Percentiles rank a stretch among this genome's conserved stretches.
phyloP scores from a whole-genome alignment of 257 asterid species.

The Nicotiana attenuata region DNA sequence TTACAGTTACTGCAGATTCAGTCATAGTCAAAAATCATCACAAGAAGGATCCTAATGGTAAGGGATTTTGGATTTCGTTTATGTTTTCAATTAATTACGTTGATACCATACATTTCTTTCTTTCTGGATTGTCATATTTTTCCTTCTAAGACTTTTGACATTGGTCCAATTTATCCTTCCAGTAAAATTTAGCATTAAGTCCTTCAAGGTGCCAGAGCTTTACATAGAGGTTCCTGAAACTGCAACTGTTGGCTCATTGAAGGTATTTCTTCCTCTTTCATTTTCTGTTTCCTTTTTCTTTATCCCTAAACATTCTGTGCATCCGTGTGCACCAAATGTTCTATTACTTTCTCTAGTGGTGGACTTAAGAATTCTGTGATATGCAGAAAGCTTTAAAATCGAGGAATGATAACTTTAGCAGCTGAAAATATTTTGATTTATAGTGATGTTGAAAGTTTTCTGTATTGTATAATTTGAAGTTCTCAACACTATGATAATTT shows the following conservation, averaged over 20 bases:
- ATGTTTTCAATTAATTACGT: not conserved
- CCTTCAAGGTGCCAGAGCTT: conserved; percentile 95
- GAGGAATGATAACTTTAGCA: not conserved
- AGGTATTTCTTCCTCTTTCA: conserved; percentile 35
- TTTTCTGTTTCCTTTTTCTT: too few species aligned
- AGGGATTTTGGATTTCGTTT: not conserved
- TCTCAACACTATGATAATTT: not conserved
- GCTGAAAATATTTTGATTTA: not conserved
- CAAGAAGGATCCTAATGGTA: conserved; percentile 63
- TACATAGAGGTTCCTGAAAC: conserved; percentile 93
- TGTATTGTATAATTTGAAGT: not conserved
- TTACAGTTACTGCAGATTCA: conserved; percentile 43
- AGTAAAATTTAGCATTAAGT: conserved; percentile 88
- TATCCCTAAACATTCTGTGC: too few species aligned
- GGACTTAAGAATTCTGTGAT: not conserved
- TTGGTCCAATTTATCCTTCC: conserved; percentile 19
- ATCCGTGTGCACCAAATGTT: too few species aligned
- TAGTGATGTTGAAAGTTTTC: not conserved
- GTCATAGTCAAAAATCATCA: conserved; percentile 36
- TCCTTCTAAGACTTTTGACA: not conserved
- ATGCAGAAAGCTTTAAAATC: not conserved
- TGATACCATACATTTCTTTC: not conserved
- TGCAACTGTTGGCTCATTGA: conserved; percentile 83
- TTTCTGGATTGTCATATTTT: not conserved
- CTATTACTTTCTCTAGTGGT: too few species aligned